Evolutionary conservation across 2,329 filamentous ascomycete genomes (phyloP), one percentile per base, ranked within the genome.

Genomic region (Monilinia fructicola): DNA sequence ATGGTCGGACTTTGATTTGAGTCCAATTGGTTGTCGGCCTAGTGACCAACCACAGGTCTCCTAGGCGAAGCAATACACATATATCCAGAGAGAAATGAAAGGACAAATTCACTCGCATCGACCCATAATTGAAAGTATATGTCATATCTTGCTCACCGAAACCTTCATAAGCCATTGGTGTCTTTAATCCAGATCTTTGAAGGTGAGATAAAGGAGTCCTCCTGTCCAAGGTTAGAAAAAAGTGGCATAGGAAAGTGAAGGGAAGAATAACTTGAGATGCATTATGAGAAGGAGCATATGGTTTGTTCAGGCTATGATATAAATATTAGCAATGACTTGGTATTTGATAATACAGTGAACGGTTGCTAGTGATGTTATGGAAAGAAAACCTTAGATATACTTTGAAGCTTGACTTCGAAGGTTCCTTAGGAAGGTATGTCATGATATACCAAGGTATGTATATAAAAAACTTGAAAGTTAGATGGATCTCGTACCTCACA

Each of bases 401-500:
- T 2, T 26, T 12, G 4, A 1, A 26, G 21, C 2, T 9, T 18
- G 31, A 35, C 31, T 1, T 26, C 21, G 2, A 1, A 26, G 21
- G 2, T 9, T 18, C 26, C 0, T 16, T 55, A 4, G n/a, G 12
- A 9, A 11, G 21, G 4, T 18, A 23, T 21, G 16, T 26, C n/a
- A 26, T 52, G 11, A 26, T 52, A 52, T 52, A 16, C 2, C 9
- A 23, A 23, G 31, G n/a, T 23, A 48, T 23, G 21, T 23, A 50
- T 26, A 26, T 38, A 38, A 18, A 38, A 9, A 26, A 38, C 6
- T 6, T 44, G 23, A 31, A 46, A 21, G 11, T 31, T 16, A 35
- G 23, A 50, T 61, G 21, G 31, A 35, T 28, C 23, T 54, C 38
- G 54, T 54, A 63, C 60, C 48, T 54, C 9, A 40, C 46, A 54